Base-by-base conservation (phyloP, 371 early-diverging fungal species). In the Conidiobolus incongruus region DNA sequence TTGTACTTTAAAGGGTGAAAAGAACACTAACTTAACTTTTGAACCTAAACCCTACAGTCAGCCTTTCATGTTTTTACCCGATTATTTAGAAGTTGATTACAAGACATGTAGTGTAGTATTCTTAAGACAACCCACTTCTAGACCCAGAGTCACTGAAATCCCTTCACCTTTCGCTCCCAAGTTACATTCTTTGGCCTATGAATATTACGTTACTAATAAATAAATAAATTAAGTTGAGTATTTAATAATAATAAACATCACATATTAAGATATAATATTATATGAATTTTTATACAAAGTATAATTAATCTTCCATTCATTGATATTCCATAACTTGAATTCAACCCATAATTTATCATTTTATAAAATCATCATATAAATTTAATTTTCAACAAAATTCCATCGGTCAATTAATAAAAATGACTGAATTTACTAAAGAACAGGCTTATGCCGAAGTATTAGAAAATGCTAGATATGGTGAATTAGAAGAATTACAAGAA, bases 51-150 rank as follows among this genome's bases (percentile, higher is more conserved):
- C 77, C 12, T 92, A 67, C 59, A 79, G 81, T 57, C 85, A 84
- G 51, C 92, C 93, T n/a, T 90, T 80, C 70, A 70, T 93, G 72
- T 95, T 92, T 57, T 68, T 85, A 12, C 95, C 95, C 16, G 78
- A 85, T 47, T 95, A 95, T 57, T 78, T 93, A 32, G 93, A 95
- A 66, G 93, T 93, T 50, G 79, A 88, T 64, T 95, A 87, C 65
- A 75, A 75, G 53, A 88, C 84, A 10, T 87, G 88, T 69, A 78
- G 81, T 26, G 63, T 74, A 16, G 75, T 87, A 36, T 88, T 88
- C 55, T 60, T 95, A 44, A 76, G 92, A 45, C 59, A 76, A 28
- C 93, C 95, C 21, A 70, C 85, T 39, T 80, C 83, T 13, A 70
- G 83, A 56, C 86, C 91, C 24, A 70, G 75, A 46, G 61, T 66